phyloP scores from a whole-genome alignment of 164 flowering plant species.

The Umbilicus rupestris region DNA sequence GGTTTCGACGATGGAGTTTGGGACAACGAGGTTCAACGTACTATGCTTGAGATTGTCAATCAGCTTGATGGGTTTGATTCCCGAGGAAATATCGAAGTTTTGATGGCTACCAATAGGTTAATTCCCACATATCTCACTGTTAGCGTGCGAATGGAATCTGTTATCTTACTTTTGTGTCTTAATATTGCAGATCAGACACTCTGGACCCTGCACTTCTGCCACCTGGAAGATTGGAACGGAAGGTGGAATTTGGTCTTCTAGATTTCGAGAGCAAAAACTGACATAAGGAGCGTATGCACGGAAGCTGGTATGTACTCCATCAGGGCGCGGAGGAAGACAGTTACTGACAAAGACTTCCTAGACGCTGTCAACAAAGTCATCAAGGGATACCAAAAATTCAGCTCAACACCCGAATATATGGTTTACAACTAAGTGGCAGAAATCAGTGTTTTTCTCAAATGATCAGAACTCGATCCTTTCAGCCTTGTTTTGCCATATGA shows the following conservation, averaged over 20 bases:
- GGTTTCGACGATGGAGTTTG: constrained; percentile 97
- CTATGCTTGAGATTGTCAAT: constrained; percentile 98
- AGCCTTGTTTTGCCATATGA: background rate
- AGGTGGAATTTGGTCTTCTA: constrained; percentile 96
- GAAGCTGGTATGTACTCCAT: constrained; percentile 99
- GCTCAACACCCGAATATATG: constrained; percentile 96
- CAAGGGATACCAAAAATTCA: constrained; percentile 93
- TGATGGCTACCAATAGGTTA: constrained; percentile 96
- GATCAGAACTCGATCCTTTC: background rate
- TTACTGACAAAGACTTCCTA: constrained; percentile 93
- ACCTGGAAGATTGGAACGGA: constrained; percentile 90
- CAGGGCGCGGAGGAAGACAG: constrained; percentile 85
- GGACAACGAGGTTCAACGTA: constrained; percentile 93
- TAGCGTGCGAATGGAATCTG: background rate
- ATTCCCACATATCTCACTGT: background rate
- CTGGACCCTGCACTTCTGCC: constrained; percentile 88
- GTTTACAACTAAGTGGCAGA: constrained; percentile 54
- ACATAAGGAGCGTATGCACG: constrained; percentile 93
- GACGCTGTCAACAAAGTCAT: constrained; percentile 97
- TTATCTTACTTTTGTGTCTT: background rate
- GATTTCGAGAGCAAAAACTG: constrained; percentile 91
- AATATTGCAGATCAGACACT: constrained; percentile 73
- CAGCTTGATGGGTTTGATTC: constrained; percentile 99
- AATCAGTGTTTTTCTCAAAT: background rate
- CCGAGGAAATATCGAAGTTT: constrained; percentile 89